Evolutionary conservation across 306 rosid genomes (phyloP).

Genomic region (Fragaria vesca): DNA sequence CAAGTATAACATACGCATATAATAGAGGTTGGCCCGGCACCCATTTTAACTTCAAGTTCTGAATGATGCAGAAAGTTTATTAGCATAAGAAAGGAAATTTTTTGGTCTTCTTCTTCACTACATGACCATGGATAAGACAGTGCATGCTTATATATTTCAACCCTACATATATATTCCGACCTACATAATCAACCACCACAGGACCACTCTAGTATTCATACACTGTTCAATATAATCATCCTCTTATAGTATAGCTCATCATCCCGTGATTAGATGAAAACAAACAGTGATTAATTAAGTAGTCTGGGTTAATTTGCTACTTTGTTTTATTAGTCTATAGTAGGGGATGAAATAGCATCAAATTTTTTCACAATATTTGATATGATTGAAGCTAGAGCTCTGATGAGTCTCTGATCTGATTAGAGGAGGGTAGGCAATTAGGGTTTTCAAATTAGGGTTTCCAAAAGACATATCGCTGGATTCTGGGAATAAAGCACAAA

Average conservation of each 20-base stretch:
- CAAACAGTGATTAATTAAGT: not conserved
- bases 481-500: constrained; percentile 16
- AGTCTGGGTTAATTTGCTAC: not conserved
- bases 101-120: not conserved
- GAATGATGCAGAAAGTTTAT: not conserved
- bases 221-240: not conserved
- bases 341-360: not conserved
- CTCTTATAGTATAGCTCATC: not conserved
- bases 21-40: not conserved
- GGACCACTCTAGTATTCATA: not conserved
- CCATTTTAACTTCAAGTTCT: not conserved
- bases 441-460: not conserved
- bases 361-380: not conserved
- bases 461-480: not conserved
- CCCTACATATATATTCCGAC: not conserved
- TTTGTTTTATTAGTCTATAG: not conserved
- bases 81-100: not conserved
- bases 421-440: not conserved
- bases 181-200: not conserved
- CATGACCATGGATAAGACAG: not conserved
- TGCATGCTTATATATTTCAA: not conserved
- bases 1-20: not conserved
- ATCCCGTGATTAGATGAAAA: not conserved
- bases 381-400: not conserved
- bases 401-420: not conserved